Percentiles rank a stretch among this genome's conserved stretches.
Conservation (phyloP, 148 eudicot species). For the Rhododendron simsii region DNA sequence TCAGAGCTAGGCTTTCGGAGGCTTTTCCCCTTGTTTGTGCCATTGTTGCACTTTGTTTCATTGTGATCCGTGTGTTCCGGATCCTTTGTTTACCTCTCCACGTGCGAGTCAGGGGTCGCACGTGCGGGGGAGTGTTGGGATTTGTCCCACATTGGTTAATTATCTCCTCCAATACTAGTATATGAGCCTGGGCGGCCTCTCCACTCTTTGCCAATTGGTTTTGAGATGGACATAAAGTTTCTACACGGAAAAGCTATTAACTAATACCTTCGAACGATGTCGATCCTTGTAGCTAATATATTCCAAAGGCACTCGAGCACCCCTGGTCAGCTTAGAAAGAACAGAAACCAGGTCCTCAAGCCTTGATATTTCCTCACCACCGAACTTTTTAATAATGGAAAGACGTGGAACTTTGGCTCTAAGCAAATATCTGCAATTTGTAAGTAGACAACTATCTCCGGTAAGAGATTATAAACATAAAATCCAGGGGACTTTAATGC, state of each 20-base stretch:
- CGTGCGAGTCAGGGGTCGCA: no score
- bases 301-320: constrained; percentile 88
- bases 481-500: not conserved
- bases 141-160: no score
- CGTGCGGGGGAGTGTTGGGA: no score
- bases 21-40: no score
- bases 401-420: constrained; percentile 98
- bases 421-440: constrained; percentile 63
- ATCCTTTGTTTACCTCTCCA: no score
- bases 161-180: no score
- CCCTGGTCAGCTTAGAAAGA: constrained; percentile 67
- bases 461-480: not conserved
- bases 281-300: constrained; percentile 72
- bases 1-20: no score
- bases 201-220: no score
- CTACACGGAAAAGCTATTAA: not conserved
- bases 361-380: constrained; percentile 64
- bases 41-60: no score
- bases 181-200: no score
- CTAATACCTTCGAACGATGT: constrained; percentile 76
- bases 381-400: constrained; percentile 86
- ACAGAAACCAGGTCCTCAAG: constrained; percentile 66
- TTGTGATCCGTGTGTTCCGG: no score
- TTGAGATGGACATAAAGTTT: no score
- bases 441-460: not conserved